Evolutionary conservation across 169 alveolate species (phyloP).

Genomic region (Eimeria maxima): DNA sequence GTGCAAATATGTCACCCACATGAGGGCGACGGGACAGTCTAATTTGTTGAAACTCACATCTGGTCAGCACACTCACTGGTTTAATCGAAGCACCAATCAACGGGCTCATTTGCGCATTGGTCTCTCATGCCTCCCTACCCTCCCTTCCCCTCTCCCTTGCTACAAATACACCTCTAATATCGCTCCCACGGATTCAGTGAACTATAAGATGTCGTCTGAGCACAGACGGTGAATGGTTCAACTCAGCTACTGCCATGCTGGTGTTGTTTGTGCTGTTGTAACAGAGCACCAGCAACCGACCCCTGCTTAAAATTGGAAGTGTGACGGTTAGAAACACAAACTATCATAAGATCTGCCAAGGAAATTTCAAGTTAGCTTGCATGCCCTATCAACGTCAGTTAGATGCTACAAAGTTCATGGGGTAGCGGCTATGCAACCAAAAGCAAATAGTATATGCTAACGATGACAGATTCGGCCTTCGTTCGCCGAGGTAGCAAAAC

Average conservation of each 20-base stretch:
- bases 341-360: not conserved
- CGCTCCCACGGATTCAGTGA: not conserved
- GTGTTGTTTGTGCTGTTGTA: not conserved
- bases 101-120: too few species aligned
- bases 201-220: not conserved
- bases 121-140: not conserved
- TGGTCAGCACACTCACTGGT: not conserved
- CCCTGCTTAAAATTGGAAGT: not conserved
- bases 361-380: not conserved
- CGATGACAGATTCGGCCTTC: not conserved
- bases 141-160: too few species aligned
- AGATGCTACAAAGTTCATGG: not conserved
- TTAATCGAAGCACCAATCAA: not conserved
- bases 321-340: not conserved
- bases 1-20: not conserved
- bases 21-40: not conserved
- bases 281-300: not conserved
- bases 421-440: not conserved
- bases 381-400: not conserved
- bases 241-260: not conserved
- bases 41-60: not conserved
- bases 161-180: not conserved
- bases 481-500: constrained; percentile 15
- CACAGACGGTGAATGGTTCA: too few species aligned
- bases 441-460: not conserved